Evolutionary conservation across 2,329 filamentous ascomycete genomes (phyloP).

Genomic region (Diplocarpon rosae): DNA sequence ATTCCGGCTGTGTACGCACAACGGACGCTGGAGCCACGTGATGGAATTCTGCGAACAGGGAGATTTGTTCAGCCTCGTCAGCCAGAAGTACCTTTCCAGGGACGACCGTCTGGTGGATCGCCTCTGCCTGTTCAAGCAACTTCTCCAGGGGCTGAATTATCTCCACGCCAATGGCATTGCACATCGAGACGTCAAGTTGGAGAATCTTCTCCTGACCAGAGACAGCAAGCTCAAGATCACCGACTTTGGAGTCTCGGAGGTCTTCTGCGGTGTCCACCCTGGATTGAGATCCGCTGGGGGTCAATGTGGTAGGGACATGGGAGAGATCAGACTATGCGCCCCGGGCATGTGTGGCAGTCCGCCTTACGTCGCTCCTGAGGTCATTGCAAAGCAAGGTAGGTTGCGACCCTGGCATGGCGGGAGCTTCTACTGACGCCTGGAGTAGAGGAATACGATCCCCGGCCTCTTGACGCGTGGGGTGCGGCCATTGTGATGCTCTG

Average conservation of each 20-base stretch:
- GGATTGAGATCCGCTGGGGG: slow-evolving; percentile 63
- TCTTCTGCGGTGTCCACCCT: slow-evolving; percentile 73
- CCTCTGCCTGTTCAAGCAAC: slow-evolving; percentile 80
- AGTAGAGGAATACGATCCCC: slow-evolving; percentile 54
- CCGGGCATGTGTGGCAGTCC: slow-evolving; percentile 77
- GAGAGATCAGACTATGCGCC: slow-evolving; percentile 56
- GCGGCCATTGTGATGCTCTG: slow-evolving; percentile 75
- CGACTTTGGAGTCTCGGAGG: slow-evolving; percentile 82
- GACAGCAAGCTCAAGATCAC: slow-evolving; percentile 82
- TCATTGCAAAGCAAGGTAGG: slow-evolving; percentile 53
- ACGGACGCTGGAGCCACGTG: slow-evolving; percentile 75
- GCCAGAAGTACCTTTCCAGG: slow-evolving; percentile 55
- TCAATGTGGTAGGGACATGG: slow-evolving; percentile 64
- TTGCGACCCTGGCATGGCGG: no score
- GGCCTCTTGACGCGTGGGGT: slow-evolving; percentile 76
- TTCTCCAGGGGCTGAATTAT: slow-evolving; percentile 72
- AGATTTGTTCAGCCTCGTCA: slow-evolving; percentile 66
- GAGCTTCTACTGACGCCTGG: slow-evolving; percentile 7
- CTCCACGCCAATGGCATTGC: slow-evolving; percentile 77
- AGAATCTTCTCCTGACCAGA: slow-evolving; percentile 70
- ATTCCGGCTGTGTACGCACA: slow-evolving; percentile 57
- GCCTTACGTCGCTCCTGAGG: slow-evolving; percentile 82
- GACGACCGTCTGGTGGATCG: slow-evolving; percentile 57
- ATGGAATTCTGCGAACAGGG: slow-evolving; percentile 87
- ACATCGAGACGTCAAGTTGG: slow-evolving; percentile 83